Evolutionary conservation across 2,329 filamentous ascomycete genomes (phyloP), one percentile per base, ranked within the genome.

Genomic region (Aschersonia sp.): DNA sequence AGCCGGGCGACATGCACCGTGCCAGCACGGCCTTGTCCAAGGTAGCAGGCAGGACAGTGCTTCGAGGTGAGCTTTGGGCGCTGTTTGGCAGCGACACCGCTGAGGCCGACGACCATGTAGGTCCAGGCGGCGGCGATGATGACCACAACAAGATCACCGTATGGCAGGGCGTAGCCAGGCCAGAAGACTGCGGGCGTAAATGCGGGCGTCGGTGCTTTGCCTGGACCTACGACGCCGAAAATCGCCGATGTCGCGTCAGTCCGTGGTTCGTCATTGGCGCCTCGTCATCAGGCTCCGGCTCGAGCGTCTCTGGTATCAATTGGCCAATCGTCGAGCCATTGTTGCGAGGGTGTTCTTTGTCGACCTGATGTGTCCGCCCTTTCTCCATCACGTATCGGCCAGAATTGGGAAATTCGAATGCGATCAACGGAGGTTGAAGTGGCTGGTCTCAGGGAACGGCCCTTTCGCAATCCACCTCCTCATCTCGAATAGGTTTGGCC

Each of bases 51-150:
- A 55, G 61, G 42, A 69, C 72, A 0, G 62, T 76, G 5, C 61
- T 69, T 47, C 77, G 74, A 74, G 62, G 66, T 38, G 65, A 75
- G 43, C 54, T 79, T 30, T 74, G 72, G 65, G 59, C 65, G 44
- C 61, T 74, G 10, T 77, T 74, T 54, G 67, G 66, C 10, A 61
- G 62, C 40, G 61, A 55, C 44, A 40, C 48, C 9, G 42, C 30
- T n/a, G 46, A 56, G 30, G 63, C 65, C 40, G 63, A 64, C 51
- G 73, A 78, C 54, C 70, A 72, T 53, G 73, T 77, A 12, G 74
- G 74, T n/a, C 65, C 65, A 45, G 61, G 63, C 29, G 72, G 71
- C 52, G 69, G 72, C 51, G 72, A 72, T 52, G 69, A 73, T 51
- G 56, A 58, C 48, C 20, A 20, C 20, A 20, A 20, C 20, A 20